Conservation (phyloP, 345 rosid species). For the Salix brachista region DNA sequence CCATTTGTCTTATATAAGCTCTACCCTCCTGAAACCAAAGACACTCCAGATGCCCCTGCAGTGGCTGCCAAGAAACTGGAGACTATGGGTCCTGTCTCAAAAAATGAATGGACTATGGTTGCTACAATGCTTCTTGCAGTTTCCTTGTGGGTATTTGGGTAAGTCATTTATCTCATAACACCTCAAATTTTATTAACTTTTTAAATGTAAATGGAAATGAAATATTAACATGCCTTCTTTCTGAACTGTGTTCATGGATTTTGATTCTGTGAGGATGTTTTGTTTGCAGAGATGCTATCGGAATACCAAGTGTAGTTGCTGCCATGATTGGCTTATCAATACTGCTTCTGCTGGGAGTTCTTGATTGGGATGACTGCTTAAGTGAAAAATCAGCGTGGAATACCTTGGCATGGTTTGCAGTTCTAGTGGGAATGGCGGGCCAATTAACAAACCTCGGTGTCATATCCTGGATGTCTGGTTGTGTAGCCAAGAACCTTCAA, state of each 20-base stretch:
- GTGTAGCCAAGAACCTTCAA: conserved; percentile 60
- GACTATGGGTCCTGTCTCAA: conserved; percentile 78
- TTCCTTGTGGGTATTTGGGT: conserved; percentile 90
- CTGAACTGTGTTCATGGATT: background rate
- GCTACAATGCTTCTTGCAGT: conserved; percentile 93
- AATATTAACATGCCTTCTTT: background rate
- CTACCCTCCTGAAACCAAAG: conserved; percentile 93
- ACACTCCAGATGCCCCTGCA: conserved; percentile 95
- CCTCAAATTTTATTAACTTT: background rate
- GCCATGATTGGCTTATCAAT: conserved; percentile 92
- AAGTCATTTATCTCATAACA: conserved; percentile 15
- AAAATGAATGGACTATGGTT: conserved; percentile 87
- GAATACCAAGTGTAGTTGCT: conserved; percentile 91
- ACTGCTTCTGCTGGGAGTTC: conserved; percentile 81
- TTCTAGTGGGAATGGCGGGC: conserved; percentile 93
- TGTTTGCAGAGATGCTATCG: conserved; percentile 59
- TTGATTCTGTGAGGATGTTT: conserved; percentile 11
- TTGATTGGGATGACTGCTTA: conserved; percentile 93
- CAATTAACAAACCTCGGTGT: conserved; percentile 86
- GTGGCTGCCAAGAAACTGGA: conserved; percentile 73
- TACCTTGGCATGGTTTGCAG: conserved; percentile 92
- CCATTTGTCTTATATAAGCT: conserved; percentile 76
- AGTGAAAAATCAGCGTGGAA: conserved; percentile 98
- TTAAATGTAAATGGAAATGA: background rate
- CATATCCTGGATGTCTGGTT: conserved; percentile 79